A percentile compares a stretch with the other conserved stretches of the same genome.
Evolutionary conservation across 2,329 filamentous ascomycete species (phyloP).

Genomic region (Calonectria crousiana): DNA sequence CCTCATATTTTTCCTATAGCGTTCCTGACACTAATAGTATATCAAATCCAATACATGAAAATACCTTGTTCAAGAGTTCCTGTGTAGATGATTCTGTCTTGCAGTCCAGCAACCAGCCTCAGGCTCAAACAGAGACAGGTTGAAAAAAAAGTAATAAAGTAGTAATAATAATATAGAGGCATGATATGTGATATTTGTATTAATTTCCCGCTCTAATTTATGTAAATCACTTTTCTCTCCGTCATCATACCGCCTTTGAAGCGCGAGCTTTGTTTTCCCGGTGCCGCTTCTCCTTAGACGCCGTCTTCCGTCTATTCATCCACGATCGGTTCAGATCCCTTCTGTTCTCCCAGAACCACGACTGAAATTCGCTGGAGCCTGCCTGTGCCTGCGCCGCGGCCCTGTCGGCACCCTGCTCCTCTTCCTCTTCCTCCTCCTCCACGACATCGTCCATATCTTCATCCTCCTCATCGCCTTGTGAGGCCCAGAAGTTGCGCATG

Average conservation of each 20-base stretch:
- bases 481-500: conserved; percentile 70
- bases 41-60: too few relatives aligned
- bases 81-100: too few relatives aligned
- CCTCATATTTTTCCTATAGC: too few relatives aligned
- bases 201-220: neutral
- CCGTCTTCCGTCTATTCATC: conserved; percentile 73
- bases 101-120: neutral
- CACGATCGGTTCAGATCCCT: conserved; percentile 74
- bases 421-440: conserved; percentile 44
- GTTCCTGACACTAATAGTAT: too few relatives aligned
- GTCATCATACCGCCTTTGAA: conserved; percentile 50
- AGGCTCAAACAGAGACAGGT: neutral
- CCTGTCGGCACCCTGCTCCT: conserved; percentile 44
- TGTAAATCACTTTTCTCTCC: neutral
- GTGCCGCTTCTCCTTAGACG: conserved; percentile 75
- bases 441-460: conserved; percentile 52
- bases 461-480: conserved; percentile 52
- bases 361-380: conserved; percentile 68
- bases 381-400: conserved; percentile 38
- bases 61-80: too few relatives aligned
- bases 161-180: neutral
- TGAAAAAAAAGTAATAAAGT: neutral
- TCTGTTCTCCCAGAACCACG: conserved; percentile 77
- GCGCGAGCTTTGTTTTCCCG: conserved; percentile 72
- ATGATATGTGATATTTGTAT: neutral